Conservation (phyloP, 495 filamentous ascomycete genomes). For the Saxophila tyrrhenica region DNA sequence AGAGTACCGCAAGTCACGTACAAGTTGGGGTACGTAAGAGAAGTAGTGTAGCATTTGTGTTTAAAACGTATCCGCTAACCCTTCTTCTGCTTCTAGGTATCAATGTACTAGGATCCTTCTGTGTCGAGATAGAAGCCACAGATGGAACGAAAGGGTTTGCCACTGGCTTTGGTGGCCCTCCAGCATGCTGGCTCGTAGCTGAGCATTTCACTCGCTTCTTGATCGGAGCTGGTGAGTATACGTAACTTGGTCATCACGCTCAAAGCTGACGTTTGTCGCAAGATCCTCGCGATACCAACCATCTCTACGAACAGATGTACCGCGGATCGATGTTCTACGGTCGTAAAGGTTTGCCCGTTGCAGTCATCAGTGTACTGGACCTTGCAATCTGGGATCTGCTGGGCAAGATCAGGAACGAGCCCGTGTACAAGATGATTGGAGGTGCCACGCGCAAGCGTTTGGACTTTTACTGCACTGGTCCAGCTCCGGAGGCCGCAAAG, state of each 20-base stretch:
- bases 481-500: slow-evolving; percentile 66
- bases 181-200: slow-evolving; percentile 83
- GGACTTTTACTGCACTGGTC: slow-evolving; percentile 89
- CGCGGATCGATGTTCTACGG: slow-evolving; percentile 91
- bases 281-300: slow-evolving; percentile 79
- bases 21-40: slow-evolving; percentile 63
- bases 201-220: slow-evolving; percentile 88
- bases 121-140: slow-evolving; percentile 77
- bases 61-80: too few species aligned
- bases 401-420: slow-evolving; percentile 81
- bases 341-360: slow-evolving; percentile 77
- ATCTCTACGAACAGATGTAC: slow-evolving; percentile 92
- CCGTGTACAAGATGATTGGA: slow-evolving; percentile 89
- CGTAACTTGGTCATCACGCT: neutral
- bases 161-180: slow-evolving; percentile 86
- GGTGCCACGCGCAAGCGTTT: slow-evolving; percentile 69
- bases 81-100: slow-evolving; percentile 33
- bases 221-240: slow-evolving; percentile 53
- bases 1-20: slow-evolving; percentile 72
- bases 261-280: neutral
- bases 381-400: slow-evolving; percentile 83
- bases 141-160: slow-evolving; percentile 88
- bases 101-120: slow-evolving; percentile 88
- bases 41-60: too few species aligned
- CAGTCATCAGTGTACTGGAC: slow-evolving; percentile 88